These are phyloP conservation scores for Trypanosoma avium DNA, from an alignment of 208 protist genomes.

Conservation along the genomic window DNA sequence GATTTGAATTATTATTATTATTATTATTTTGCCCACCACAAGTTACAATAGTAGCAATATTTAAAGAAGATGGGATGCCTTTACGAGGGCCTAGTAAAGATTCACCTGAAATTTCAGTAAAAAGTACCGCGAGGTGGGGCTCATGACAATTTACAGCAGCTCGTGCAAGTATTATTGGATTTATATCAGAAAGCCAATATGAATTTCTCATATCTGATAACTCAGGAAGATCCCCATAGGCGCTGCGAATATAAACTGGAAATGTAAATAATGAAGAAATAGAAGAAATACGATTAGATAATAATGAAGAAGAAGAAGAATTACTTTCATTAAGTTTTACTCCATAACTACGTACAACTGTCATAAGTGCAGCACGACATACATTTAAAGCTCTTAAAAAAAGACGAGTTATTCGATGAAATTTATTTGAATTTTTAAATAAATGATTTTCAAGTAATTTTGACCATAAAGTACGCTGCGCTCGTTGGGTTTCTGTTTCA, in stretches of 20 bases:
- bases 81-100: conserved; percentile 47
- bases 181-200: conserved; percentile 65
- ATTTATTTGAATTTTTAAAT: conserved; percentile 22
- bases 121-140: conserved; percentile 49
- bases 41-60: neutral
- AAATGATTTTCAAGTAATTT: conserved; percentile 32
- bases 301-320: no score
- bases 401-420: conserved; percentile 31
- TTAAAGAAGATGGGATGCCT: conserved; percentile 32
- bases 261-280: conserved; percentile 12
- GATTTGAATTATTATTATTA: neutral
- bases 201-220: conserved; percentile 48
- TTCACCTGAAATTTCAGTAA: conserved; percentile 60
- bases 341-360: conserved; percentile 41
- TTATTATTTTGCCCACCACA: neutral
- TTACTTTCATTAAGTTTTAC: no score
- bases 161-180: conserved; percentile 40
- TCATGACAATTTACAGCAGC: conserved; percentile 44
- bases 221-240: conserved; percentile 39
- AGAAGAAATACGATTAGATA: no score
- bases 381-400: conserved; percentile 46
- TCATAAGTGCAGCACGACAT: conserved; percentile 36
- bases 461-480: conserved; percentile 40
- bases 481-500: conserved; percentile 46
- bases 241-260: conserved; percentile 12